Conservation (phyloP, 2,329 filamentous ascomycete species). For the Anthostomella pinea region DNA sequence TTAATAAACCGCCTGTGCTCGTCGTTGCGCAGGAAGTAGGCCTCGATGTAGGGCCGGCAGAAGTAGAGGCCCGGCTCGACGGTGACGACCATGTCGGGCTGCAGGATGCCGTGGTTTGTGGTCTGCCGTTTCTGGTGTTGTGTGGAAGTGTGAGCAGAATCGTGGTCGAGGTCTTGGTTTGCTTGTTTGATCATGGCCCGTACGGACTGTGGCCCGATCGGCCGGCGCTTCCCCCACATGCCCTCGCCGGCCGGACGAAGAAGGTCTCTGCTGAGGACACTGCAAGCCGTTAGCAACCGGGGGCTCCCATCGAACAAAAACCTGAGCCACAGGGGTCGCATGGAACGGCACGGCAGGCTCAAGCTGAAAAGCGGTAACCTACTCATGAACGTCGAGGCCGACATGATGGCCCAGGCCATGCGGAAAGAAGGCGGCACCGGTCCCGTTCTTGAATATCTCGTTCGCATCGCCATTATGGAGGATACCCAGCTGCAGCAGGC, state of each 20-base stretch:
- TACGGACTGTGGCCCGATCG: constrained; percentile 28
- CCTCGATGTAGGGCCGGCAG: constrained; percentile 68
- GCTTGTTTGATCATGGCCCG: constrained; percentile 31
- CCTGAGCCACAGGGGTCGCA: too few relatives aligned
- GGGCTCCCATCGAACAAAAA: too few relatives aligned
- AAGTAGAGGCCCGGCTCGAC: constrained; percentile 81
- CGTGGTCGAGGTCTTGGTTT: neutral
- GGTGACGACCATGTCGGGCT: constrained; percentile 68
- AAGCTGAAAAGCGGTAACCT: constrained; percentile 12
- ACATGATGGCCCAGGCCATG: constrained; percentile 65
- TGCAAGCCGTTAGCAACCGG: constrained; percentile 13
- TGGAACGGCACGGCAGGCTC: too few relatives aligned
- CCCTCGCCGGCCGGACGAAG: constrained; percentile 28
- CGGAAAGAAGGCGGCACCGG: constrained; percentile 61
- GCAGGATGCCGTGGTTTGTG: constrained; percentile 36
- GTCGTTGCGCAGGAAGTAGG: constrained; percentile 59
- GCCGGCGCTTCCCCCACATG: constrained; percentile 32
- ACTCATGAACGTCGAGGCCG: constrained; percentile 63
- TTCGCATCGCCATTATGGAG: constrained; percentile 59
- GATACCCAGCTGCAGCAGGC: constrained; percentile 69
- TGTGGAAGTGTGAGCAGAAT: too few relatives aligned
- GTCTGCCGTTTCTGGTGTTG: constrained; percentile 3
- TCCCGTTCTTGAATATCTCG: constrained; percentile 51
- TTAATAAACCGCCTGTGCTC: constrained; percentile 64
- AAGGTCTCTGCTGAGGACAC: constrained; percentile 30